These are phyloP conservation scores for Pelargonium nanum DNA, from an alignment of 345 rosid genomes.

Conservation along the genomic window DNA sequence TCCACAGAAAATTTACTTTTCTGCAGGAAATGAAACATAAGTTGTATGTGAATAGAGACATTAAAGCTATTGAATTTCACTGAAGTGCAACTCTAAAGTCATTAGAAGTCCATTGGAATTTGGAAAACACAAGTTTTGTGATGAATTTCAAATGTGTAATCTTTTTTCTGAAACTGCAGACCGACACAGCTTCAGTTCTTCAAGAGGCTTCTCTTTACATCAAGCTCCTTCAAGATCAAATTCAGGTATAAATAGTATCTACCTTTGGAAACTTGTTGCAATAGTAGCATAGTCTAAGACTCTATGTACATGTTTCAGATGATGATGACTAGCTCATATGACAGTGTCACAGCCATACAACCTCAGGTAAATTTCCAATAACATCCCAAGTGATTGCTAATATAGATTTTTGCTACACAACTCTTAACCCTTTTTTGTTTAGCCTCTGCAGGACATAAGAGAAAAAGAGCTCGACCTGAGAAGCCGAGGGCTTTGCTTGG, in stretches of 20 bases:
- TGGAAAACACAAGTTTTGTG: not conserved
- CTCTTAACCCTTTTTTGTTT: not conserved
- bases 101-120: not conserved
- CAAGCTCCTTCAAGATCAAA: slow-evolving; percentile 51
- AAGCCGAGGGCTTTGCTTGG: slow-evolving; percentile 50
- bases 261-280: not conserved
- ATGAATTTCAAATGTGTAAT: not conserved
- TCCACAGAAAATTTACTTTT: too few relatives aligned
- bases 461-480: slow-evolving; percentile 19
- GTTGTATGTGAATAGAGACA: too few relatives aligned
- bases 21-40: too few relatives aligned
- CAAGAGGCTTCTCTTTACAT: slow-evolving; percentile 53
- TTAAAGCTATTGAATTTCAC: not conserved
- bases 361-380: slow-evolving; percentile 23
- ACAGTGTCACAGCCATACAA: slow-evolving; percentile 12
- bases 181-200: slow-evolving; percentile 68
- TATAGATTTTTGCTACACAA: not conserved
- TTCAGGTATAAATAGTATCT: slow-evolving; percentile 27
- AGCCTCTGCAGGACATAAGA: slow-evolving; percentile 18
- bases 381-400: not conserved
- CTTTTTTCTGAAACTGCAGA: slow-evolving; percentile 22
- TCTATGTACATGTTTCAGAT: slow-evolving; percentile 31
- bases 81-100: not conserved
- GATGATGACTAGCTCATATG: slow-evolving; percentile 33
- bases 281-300: not conserved